These are phyloP conservation scores for Trichoderma aggressivum DNA, from an alignment of 2,329 filamentous ascomycete species.

Conservation along the genomic window DNA sequence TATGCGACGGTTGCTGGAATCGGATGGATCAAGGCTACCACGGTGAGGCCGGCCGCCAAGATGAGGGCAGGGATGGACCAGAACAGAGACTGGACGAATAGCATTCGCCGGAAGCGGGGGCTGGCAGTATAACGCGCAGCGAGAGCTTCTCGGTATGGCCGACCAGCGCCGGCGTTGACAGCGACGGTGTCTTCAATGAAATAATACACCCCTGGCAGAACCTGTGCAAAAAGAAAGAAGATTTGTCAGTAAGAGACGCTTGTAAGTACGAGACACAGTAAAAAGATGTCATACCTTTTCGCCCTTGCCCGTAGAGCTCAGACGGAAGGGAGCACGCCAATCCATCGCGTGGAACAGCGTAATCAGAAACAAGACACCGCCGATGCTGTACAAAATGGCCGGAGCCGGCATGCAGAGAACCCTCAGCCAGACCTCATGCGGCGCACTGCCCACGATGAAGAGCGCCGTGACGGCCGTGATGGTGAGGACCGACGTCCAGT, in stretches of 20 bases:
- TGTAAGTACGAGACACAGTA: neutral
- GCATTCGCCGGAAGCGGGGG: constrained; percentile 41
- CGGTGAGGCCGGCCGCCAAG: constrained; percentile 36
- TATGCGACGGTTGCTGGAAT: constrained; percentile 38
- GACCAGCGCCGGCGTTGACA: constrained; percentile 60
- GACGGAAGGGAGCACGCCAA: constrained; percentile 54
- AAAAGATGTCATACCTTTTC: constrained; percentile 28
- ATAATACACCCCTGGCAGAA: constrained; percentile 60
- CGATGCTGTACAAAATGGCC: constrained; percentile 48
- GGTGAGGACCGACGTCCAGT: constrained; percentile 44
- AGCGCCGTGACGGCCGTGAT: constrained; percentile 49
- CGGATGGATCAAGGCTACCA: constrained; percentile 34
- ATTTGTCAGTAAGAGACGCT: neutral
- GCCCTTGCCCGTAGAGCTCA: constrained; percentile 61
- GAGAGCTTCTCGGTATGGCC: constrained; percentile 40
- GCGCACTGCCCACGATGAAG: constrained; percentile 50
- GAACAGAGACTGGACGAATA: constrained; percentile 39
- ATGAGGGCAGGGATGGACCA: constrained; percentile 40
- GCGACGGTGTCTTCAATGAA: constrained; percentile 66
- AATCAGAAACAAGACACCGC: constrained; percentile 40
- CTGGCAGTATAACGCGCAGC: constrained; percentile 42
- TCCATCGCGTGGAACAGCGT: constrained; percentile 35
- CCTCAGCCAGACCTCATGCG: constrained; percentile 47
- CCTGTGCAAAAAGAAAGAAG: constrained; percentile 26
- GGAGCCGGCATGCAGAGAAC: constrained; percentile 51